Percentiles rank a stretch among this genome's conserved stretches.
Evolutionary conservation across 1,284 basidiomycete genomes (phyloP).

Genomic region (Pterulicium gracile): DNA sequence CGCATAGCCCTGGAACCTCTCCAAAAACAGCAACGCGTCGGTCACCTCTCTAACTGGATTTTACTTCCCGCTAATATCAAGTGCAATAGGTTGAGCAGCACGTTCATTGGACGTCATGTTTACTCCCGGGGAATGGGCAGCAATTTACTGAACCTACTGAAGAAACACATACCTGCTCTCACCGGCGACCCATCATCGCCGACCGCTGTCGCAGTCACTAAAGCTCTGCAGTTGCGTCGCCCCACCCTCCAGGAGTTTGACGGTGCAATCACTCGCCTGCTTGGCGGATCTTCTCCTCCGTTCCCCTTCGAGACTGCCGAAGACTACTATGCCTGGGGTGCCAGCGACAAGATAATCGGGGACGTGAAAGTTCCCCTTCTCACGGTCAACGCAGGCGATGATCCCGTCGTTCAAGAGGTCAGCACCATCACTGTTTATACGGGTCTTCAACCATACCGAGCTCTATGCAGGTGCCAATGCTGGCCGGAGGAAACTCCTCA

Average conservation of each 20-base stretch:
- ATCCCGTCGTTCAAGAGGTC: conserved; percentile 62
- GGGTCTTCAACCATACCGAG: not conserved
- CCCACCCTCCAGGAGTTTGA: conserved; percentile 58
- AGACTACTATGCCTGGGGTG: conserved; percentile 32
- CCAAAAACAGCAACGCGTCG: conserved; percentile 46
- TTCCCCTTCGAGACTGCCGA: conserved; percentile 73
- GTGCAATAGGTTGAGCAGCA: conserved; percentile 42
- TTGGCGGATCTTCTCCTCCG: conserved; percentile 69
- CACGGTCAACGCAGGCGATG: conserved; percentile 83
- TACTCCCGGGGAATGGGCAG: conserved; percentile 80
- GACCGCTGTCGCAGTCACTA: conserved; percentile 36
- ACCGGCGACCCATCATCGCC: conserved; percentile 37
- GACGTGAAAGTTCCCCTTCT: conserved; percentile 65
- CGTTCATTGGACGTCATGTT: conserved; percentile 55
- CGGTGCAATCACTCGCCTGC: conserved; percentile 54
- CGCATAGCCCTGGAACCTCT: conserved; percentile 78
- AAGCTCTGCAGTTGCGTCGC: conserved; percentile 34
- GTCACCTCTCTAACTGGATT: conserved; percentile 9
- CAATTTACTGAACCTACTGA: conserved; percentile 65
- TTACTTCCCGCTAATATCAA: not conserved
- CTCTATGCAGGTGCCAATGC: conserved; percentile 37
- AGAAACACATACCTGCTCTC: conserved; percentile 45
- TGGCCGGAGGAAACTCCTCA: conserved; percentile 48
- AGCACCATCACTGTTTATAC: not conserved
- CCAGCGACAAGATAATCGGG: conserved; percentile 40